phyloP scores from a whole-genome alignment of 129 eudicot genomes.

The Lactuca saligna region DNA sequence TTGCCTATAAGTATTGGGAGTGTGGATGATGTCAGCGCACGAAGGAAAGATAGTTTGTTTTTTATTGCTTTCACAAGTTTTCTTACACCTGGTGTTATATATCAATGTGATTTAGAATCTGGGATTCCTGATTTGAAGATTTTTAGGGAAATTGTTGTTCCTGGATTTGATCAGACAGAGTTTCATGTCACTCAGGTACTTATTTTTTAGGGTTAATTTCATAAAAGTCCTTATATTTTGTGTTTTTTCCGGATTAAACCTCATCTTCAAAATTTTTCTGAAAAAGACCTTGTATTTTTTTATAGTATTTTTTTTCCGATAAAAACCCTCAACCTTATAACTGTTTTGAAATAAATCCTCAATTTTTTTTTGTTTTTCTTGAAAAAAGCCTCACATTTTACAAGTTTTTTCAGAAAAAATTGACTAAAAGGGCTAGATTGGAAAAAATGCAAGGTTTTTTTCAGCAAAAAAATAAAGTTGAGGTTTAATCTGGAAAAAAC shows the following conservation, averaged over 20 bases:
- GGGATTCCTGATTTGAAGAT: constrained; percentile 69
- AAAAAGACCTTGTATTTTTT: too few relatives aligned
- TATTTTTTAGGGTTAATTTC: background rate
- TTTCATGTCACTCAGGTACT: constrained; percentile 76
- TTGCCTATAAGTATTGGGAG: constrained; percentile 83
- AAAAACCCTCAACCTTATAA: too few relatives aligned
- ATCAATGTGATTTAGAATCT: constrained; percentile 56
- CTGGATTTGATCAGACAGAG: constrained; percentile 80
- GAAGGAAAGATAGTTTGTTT: constrained; percentile 60
- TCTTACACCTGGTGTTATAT: constrained; percentile 81
- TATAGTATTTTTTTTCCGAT: too few relatives aligned
- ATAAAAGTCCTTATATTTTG: background rate
- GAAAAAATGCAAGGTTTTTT: too few relatives aligned
- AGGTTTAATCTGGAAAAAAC: too few relatives aligned
- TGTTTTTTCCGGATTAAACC: background rate
- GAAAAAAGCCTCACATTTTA: too few relatives aligned
- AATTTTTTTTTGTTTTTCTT: too few relatives aligned
- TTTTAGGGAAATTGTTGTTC: constrained; percentile 79
- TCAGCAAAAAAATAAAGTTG: too few relatives aligned
- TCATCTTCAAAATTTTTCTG: too few relatives aligned
- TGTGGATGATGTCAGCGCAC: constrained; percentile 63
- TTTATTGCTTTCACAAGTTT: constrained; percentile 88
- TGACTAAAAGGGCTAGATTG: too few relatives aligned
- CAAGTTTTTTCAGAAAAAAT: too few relatives aligned
- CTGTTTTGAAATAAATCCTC: too few relatives aligned